These are phyloP conservation scores for Barnettozyma sucrosica DNA, from an alignment of 805 yeast species.

Conservation along the genomic window DNA sequence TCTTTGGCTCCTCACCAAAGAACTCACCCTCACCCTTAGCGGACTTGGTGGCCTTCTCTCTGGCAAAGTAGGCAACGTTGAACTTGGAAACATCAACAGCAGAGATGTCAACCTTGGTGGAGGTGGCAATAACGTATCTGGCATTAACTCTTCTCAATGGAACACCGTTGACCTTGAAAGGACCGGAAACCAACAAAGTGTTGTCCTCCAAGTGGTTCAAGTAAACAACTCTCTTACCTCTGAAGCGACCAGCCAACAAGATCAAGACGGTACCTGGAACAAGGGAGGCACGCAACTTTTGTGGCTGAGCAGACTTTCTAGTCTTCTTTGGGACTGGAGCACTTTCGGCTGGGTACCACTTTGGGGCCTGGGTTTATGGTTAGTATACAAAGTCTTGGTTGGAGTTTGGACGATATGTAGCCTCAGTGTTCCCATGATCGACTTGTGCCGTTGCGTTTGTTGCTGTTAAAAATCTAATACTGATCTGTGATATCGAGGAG, in stretches of 20 bases:
- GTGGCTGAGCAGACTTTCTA: slow-evolving; percentile 90
- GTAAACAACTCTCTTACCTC: slow-evolving; percentile 99
- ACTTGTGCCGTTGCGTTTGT: too few species aligned
- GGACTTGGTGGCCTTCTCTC: slow-evolving; percentile 81
- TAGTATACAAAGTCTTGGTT: slow-evolving; percentile 4
- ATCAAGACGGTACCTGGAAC: slow-evolving; percentile 98
- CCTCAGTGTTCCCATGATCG: too few species aligned
- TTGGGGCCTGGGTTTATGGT: slow-evolving; percentile 51
- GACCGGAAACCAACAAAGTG: slow-evolving; percentile 96
- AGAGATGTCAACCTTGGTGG: slow-evolving; percentile 79
- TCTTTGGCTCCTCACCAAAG: slow-evolving; percentile 74
- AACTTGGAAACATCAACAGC: slow-evolving; percentile 84
- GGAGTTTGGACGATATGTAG: not conserved
- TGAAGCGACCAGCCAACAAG: slow-evolving; percentile 98
- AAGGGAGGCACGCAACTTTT: slow-evolving; percentile 90
- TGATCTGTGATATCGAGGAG: not conserved
- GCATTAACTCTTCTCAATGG: slow-evolving; percentile 99
- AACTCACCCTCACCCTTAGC: slow-evolving; percentile 89
- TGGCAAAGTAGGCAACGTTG: slow-evolving; percentile 93
- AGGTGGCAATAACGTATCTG: slow-evolving; percentile 98
- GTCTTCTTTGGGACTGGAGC: slow-evolving; percentile 80
- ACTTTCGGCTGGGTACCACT: slow-evolving; percentile 93
- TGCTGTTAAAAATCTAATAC: not conserved
- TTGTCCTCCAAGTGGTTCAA: slow-evolving; percentile 96
- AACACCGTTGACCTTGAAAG: slow-evolving; percentile 99